Conservation (phyloP, 169 alveolate genomes). For the Cryptosporidium sp. region DNA sequence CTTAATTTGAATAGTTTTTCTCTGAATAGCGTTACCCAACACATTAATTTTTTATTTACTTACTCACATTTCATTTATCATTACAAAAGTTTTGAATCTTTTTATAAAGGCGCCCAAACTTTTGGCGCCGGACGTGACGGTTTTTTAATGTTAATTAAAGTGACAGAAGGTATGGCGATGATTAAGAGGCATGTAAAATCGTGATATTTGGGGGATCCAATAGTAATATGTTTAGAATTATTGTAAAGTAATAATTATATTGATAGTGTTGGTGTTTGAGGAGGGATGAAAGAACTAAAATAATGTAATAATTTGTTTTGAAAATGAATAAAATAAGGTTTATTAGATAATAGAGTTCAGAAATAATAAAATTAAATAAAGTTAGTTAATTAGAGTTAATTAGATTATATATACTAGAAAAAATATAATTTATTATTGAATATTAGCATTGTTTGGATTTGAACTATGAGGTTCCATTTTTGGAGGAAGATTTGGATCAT, state of each 20-base stretch:
- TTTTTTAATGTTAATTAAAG: too few species aligned
- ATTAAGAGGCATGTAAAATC: neutral
- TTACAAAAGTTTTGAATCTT: neutral
- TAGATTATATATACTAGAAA: constrained; percentile 3
- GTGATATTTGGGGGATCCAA: neutral
- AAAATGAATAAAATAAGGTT: too few species aligned
- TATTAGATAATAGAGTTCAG: neutral
- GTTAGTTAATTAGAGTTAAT: neutral
- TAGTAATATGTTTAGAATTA: neutral
- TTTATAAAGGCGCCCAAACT: neutral
- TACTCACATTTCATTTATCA: neutral
- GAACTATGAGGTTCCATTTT: neutral
- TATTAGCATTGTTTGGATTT: neutral
- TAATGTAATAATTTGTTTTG: neutral
- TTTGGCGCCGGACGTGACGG: neutral
- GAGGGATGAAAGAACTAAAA: neutral
- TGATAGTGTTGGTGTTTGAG: neutral
- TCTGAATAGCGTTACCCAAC: neutral
- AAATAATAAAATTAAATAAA: too few species aligned
- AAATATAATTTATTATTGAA: constrained; percentile 1
- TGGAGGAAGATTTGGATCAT: constrained; percentile 8
- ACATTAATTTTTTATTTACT: constrained; percentile 4
- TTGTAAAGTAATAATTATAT: too few species aligned
- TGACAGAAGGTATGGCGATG: neutral
- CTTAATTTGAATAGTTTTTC: neutral